Evolutionary conservation across 2,329 filamentous ascomycete genomes (phyloP).

Genomic region (Stemphylium beticola): DNA sequence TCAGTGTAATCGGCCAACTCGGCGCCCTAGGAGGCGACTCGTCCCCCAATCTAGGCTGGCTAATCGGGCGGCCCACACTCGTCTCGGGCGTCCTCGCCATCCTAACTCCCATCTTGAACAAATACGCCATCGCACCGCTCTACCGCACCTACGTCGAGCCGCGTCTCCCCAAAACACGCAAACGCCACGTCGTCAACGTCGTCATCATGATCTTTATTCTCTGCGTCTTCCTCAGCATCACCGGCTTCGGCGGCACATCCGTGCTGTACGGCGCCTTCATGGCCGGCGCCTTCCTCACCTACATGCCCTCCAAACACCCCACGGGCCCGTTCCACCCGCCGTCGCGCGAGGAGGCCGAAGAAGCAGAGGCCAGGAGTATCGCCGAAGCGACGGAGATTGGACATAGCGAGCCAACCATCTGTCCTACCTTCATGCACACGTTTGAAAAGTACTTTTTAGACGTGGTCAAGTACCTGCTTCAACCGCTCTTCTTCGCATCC

Average conservation of each 20-base stretch:
- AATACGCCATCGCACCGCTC: constrained; percentile 46
- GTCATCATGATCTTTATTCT: constrained; percentile 38
- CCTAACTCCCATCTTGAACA: constrained; percentile 30
- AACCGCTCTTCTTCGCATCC: constrained; percentile 38
- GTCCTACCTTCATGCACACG: constrained; percentile 36
- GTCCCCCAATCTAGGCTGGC: constrained; percentile 24
- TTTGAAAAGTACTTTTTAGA: constrained; percentile 53
- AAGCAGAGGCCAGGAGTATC: constrained; percentile 9
- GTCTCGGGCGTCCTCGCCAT: constrained; percentile 24
- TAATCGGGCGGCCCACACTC: constrained; percentile 34
- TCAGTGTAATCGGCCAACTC: constrained; percentile 36
- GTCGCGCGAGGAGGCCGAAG: constrained; percentile 31
- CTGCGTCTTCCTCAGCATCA: constrained; percentile 34
- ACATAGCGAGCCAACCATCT: constrained; percentile 15
- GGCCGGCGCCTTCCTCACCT: constrained; percentile 37
- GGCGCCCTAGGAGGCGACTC: constrained; percentile 18
- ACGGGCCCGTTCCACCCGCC: constrained; percentile 28
- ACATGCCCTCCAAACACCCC: constrained; percentile 29
- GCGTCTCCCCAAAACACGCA: constrained; percentile 21
- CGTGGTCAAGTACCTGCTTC: constrained; percentile 49
- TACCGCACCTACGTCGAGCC: constrained; percentile 22
- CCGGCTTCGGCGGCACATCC: constrained; percentile 36
- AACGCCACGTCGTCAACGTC: constrained; percentile 30
- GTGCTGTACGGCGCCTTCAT: constrained; percentile 40
- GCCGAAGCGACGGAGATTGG: background rate